These are phyloP conservation scores for Acanthamoeba lenticulata DNA, from an alignment of 208 protist genomes.

Conservation along the genomic window DNA sequence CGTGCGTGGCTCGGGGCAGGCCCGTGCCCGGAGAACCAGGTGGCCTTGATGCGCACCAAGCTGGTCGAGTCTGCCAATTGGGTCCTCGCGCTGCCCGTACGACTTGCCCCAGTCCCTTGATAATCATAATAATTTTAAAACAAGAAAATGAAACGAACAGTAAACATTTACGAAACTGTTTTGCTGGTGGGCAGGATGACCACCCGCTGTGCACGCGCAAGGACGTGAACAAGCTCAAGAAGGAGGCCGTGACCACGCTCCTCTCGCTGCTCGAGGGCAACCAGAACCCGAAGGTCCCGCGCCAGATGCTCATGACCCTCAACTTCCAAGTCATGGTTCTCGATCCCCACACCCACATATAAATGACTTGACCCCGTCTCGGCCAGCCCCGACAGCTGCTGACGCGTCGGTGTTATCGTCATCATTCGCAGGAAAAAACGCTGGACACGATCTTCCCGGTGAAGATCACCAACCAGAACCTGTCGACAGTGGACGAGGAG, in stretches of 20 bases:
- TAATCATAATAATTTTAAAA: neutral
- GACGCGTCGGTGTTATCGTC: too few relatives aligned
- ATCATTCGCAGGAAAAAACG: constrained; percentile 10
- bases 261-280: neutral
- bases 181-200: neutral
- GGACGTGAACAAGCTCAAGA: constrained; percentile 34
- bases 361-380: too few relatives aligned
- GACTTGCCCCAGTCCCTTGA: neutral
- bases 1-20: neutral
- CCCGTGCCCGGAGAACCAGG: constrained; percentile 51
- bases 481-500: constrained; percentile 18
- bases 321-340: constrained; percentile 23
- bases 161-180: too few relatives aligned
- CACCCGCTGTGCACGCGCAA: constrained; percentile 10
- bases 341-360: neutral
- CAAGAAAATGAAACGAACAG: too few relatives aligned
- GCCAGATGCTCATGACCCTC: constrained; percentile 51
- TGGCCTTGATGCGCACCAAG: constrained; percentile 58
- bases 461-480: constrained; percentile 39
- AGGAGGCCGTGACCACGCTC: constrained; percentile 14
- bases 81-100: neutral
- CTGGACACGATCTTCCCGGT: constrained; percentile 52
- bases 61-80: constrained; percentile 45
- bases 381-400: too few relatives aligned
- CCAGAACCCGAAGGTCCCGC: constrained; percentile 26